Evolutionary conservation across 345 rosid genomes (phyloP), one percentile per base, ranked within the genome.

Genomic region (Syzygium grande): DNA sequence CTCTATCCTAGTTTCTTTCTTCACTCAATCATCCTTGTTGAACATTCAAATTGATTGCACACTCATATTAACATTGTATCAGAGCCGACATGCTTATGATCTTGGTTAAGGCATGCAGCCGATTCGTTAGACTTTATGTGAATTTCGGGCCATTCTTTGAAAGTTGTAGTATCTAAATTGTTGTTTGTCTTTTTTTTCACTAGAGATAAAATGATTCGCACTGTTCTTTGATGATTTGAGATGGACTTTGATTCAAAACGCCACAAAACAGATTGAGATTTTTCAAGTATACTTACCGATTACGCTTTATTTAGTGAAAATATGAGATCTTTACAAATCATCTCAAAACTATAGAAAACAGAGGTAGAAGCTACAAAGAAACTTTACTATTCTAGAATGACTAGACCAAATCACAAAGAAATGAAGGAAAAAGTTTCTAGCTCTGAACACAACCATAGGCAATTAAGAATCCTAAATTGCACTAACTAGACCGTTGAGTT

Each of bases 381-480:
- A 68, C 79, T 68, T 30, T 4, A 5, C 79, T 68, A 68, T 30
- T 68, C 79, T 34, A 34, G 43, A 17, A 68, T 68, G 79, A 68
- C 23, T 68, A 17, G 46, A 12, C 79, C 79, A 38, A 34, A 34
- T 23, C 41, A 9, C 11, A 34, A 17, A 34, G 23, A 34, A 17
- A 34, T 17, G 46, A 68, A 68, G 23, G 51, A 52, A 22, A 16
- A 10, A 85, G 27, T 5, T 29, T 25, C 54, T 51, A 52, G 25
- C 27, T 58, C 52, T 73, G 73, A 92, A 89, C 96, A 93, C 13
- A 91, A 90, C 87, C 85, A 68, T 91, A 23, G 93, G 94, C 85
- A 91, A 89, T 56, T 77, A 53, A 84, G 89, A 88, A 80, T 86
- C 87, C 87, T 89, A 22, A 87, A 88, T 21, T 68, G 53, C 77